Evolutionary conservation across 148 eudicot species (phyloP).

Genomic region (Rheum nobile): DNA sequence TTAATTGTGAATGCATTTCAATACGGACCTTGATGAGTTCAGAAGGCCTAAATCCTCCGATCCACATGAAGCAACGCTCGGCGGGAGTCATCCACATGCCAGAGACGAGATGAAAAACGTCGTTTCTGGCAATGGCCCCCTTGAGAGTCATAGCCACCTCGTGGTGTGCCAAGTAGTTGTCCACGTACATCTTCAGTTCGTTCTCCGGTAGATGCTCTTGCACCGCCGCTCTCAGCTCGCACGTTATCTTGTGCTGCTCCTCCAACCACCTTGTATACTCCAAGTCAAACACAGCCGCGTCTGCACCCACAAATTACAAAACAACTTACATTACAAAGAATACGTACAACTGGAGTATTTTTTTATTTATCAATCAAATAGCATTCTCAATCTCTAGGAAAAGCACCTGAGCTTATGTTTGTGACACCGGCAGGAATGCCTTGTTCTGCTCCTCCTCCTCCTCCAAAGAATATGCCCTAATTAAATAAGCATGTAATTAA

Average conservation of each 20-base stretch:
- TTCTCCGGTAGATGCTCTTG: conserved; percentile 80
- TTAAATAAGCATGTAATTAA: background rate
- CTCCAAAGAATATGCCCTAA: conserved; percentile 69
- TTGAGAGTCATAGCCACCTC: conserved; percentile 66
- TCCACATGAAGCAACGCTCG: conserved; percentile 96
- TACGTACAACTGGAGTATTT: background rate
- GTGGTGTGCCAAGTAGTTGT: conserved; percentile 65
- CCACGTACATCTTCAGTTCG: conserved; percentile 66
- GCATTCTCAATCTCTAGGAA: background rate
- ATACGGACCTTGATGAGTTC: conserved; percentile 63
- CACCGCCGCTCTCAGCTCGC: conserved; percentile 75
- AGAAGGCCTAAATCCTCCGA: conserved; percentile 89
- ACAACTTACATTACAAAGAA: background rate
- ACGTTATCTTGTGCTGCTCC: conserved; percentile 72
- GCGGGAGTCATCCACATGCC: conserved; percentile 95
- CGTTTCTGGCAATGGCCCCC: conserved; percentile 55
- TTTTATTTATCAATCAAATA: background rate
- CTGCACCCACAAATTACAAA: conserved; percentile 13
- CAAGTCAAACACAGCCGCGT: conserved; percentile 71
- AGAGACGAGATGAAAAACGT: conserved; percentile 78
- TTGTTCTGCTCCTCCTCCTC: conserved; percentile 40
- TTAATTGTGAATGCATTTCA: too few relatives aligned
- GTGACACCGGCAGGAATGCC: conserved; percentile 42
- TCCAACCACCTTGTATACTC: conserved; percentile 91
- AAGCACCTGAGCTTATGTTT: conserved; percentile 66